These are phyloP conservation scores for Eimeria maxima DNA, from an alignment of 169 alveolate genomes.

Conservation along the genomic window DNA sequence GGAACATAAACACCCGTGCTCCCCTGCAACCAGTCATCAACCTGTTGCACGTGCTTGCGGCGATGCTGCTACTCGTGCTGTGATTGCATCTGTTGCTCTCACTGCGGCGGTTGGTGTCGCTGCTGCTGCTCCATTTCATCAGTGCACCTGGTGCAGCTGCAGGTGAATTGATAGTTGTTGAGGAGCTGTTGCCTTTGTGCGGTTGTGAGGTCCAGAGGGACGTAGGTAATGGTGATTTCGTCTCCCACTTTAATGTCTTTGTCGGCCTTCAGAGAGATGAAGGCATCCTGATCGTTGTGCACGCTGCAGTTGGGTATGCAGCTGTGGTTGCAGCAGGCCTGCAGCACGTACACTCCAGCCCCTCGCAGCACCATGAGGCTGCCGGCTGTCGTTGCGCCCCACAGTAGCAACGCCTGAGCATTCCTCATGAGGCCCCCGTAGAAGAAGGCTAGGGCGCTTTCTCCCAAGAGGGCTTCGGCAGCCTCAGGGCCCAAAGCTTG, in stretches of 20 bases:
- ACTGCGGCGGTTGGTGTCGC: not conserved
- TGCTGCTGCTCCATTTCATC: constrained; percentile 60
- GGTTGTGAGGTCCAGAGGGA: constrained; percentile 82
- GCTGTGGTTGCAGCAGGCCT: constrained; percentile 87
- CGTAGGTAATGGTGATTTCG: constrained; percentile 85
- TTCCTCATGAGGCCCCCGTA: constrained; percentile 83
- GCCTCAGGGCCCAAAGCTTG: constrained; percentile 61
- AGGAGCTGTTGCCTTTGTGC: constrained; percentile 64
- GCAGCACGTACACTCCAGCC: constrained; percentile 85
- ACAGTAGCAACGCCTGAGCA: constrained; percentile 83
- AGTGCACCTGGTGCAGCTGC: constrained; percentile 80
- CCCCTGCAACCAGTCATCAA: not conserved
- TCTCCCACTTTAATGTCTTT: constrained; percentile 82
- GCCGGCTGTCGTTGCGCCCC: constrained; percentile 82
- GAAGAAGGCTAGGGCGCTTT: constrained; percentile 76
- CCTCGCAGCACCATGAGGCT: constrained; percentile 78
- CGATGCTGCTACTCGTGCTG: not conserved
- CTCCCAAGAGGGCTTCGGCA: constrained; percentile 56
- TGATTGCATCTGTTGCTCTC: not conserved
- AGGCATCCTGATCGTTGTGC: constrained; percentile 66
- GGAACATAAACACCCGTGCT: not conserved
- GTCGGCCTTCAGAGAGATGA: constrained; percentile 76
- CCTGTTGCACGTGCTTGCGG: not conserved
- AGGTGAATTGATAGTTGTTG: constrained; percentile 81
- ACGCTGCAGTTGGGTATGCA: constrained; percentile 86